Percentiles rank a stretch among this genome's conserved stretches.
Evolutionary conservation across 73 alveolate species (phyloP).

Genomic region (Durusdinium trenchii): DNA sequence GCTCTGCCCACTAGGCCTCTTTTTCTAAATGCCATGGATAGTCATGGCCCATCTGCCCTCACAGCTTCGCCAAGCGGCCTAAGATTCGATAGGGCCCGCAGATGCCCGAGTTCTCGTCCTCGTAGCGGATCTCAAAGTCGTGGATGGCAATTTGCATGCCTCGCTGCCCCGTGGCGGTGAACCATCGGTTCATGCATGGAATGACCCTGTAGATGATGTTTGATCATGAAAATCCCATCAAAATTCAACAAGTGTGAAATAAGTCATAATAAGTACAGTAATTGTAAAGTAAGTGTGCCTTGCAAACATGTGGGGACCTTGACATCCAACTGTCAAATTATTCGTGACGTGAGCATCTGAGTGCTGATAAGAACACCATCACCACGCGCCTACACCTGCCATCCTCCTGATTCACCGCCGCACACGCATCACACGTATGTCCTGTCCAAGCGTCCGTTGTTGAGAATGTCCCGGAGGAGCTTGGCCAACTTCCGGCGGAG

Average conservation of each 20-base stretch:
- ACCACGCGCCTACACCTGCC: too few relatives aligned
- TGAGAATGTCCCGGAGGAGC: constrained; percentile 76
- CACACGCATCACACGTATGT: too few relatives aligned
- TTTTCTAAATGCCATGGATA: too few relatives aligned
- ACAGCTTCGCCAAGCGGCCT: not conserved
- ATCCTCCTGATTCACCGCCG: too few relatives aligned
- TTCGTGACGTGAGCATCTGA: too few relatives aligned
- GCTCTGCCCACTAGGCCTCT: too few relatives aligned
- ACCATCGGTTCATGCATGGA: not conserved
- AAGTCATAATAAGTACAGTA: too few relatives aligned
- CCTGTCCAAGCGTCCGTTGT: constrained; percentile 21
- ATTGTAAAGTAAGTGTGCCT: not conserved
- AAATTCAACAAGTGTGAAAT: not conserved
- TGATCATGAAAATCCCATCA: not conserved
- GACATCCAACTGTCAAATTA: not conserved
- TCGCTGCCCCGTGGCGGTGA: not conserved
- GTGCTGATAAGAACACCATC: too few relatives aligned
- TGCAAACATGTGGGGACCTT: not conserved
- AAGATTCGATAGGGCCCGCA: constrained; percentile 74
- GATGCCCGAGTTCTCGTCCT: constrained; percentile 68
- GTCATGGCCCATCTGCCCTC: too few relatives aligned
- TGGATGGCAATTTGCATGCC: constrained; percentile 78
- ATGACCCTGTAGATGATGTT: not conserved
- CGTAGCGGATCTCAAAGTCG: constrained; percentile 91
- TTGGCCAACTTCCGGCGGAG: constrained; percentile 76